These are phyloP conservation scores for Exutisphaerella laricina DNA, from an alignment of 2,329 filamentous ascomycete species.

Conservation along the genomic window DNA sequence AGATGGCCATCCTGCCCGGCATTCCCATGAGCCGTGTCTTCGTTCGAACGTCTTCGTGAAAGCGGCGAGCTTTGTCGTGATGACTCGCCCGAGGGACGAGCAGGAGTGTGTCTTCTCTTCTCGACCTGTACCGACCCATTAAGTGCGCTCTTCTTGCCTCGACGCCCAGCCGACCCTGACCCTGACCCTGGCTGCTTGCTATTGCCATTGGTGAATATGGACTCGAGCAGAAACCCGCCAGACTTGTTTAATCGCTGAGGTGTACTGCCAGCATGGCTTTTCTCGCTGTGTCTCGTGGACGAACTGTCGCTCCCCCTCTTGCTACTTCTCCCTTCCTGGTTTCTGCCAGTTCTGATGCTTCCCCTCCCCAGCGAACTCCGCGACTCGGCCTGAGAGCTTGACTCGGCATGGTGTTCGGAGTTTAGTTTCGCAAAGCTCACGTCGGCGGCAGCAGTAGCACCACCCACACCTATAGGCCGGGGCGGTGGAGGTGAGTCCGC, in stretches of 20 bases:
- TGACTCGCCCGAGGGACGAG: conserved; percentile 24
- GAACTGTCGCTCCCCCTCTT: conserved; percentile 6
- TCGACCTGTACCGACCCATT: conserved; percentile 19
- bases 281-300: conserved; percentile 7
- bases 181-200: conserved; percentile 3
- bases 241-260: conserved; percentile 27
- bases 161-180: too few relatives aligned
- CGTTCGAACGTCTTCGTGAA: conserved; percentile 22
- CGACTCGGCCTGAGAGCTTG: conserved; percentile 26
- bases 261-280: conserved; percentile 9
- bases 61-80: conserved; percentile 28
- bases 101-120: conserved; percentile 12
- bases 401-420: conserved; percentile 22
- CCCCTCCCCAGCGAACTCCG: conserved; percentile 18
- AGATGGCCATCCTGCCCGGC: conserved; percentile 5
- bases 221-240: conserved; percentile 37
- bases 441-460: conserved; percentile 22
- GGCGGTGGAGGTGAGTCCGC: conserved; percentile 12
- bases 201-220: conserved; percentile 23
- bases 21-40: conserved; percentile 7
- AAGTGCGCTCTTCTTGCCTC: too few relatives aligned
- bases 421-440: conserved; percentile 23
- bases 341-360: conserved; percentile 14
- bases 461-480: conserved; percentile 3
- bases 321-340: conserved; percentile 1